Evolutionary conservation across 306 rosid genomes (phyloP).

Genomic region (Quercus glauca): DNA sequence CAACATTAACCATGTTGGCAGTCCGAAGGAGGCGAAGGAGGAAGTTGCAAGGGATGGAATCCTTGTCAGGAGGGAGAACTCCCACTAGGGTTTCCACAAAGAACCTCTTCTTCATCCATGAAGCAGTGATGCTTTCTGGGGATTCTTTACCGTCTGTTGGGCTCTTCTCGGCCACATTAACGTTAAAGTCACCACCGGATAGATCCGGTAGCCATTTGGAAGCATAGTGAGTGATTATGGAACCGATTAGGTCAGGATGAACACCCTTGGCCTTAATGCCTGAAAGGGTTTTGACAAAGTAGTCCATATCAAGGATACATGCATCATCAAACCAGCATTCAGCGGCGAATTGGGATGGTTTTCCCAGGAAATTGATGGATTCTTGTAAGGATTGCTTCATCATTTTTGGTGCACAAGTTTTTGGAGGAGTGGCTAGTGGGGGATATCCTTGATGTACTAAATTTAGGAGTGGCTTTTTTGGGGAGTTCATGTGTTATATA

Average conservation of each 20-base stretch:
- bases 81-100: constrained; percentile 83
- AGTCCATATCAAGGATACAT: constrained; percentile 88
- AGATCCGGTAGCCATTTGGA: constrained; percentile 94
- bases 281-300: constrained; percentile 82
- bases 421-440: neutral
- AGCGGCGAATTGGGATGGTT: constrained; percentile 42
- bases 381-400: constrained; percentile 32
- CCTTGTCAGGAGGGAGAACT: constrained; percentile 81
- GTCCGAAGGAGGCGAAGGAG: constrained; percentile 76
- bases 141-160: constrained; percentile 42
- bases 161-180: constrained; percentile 20
- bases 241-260: constrained; percentile 68
- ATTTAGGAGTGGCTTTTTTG: neutral
- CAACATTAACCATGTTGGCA: constrained; percentile 81
- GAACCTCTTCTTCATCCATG: constrained; percentile 86
- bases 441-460: neutral
- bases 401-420: constrained; percentile 20
- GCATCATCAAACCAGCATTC: constrained; percentile 85
- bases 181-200: constrained; percentile 15
- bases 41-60: constrained; percentile 85
- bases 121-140: constrained; percentile 55
- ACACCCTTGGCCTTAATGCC: constrained; percentile 84
- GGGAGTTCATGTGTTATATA: neutral
- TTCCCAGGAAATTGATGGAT: constrained; percentile 34
- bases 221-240: constrained; percentile 85